Base-by-base conservation (phyloP, 371 early-diverging fungal genomes). In the Mortierella sp. region DNA sequence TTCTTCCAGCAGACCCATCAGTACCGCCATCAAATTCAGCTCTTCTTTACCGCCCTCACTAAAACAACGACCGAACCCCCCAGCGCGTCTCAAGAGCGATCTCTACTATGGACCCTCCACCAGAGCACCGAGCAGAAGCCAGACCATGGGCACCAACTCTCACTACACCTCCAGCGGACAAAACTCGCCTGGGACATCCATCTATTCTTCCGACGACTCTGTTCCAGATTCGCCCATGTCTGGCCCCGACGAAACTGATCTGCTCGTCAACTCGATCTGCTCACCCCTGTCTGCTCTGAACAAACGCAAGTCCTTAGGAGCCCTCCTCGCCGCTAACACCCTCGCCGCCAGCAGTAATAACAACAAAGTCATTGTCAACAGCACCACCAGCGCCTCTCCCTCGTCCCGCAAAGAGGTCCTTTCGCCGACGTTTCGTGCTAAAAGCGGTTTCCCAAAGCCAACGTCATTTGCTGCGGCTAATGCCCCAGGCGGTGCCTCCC, bases 271-370 rank as follows among this genome's bases (percentile, higher is more conserved):
- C 56, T 46, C 65, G 24, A 44, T 74, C 71, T 72, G 78, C 43
- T 86, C 87, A 8, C 87, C 87, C 0, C 73, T 86, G 14, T 86
- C 87, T 24, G 87, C 87, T 12, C 70, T 86, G 72, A 82, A 82
- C 76, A 86, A 86, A 70, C 63, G 87, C 65, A 86, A 86, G 71
- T 86, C 87, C 3, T 71, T 86, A n/a, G 87, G 87, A n/a, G 87
- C 87, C 5, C 87, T 86, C 41, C 72, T 86, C 70, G 87, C 87
- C 43, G 87, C 87, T 74, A 86, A 86, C 75, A 86, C 87, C 11
- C 75, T 86, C 24, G 87, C 87, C 14, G 87, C 80, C 21, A 82
- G 81, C 56, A 80, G 72, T 71, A 86, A 70, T 78, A 82, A 38
- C 71, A 86, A 77, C 65, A 79, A 51, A 54, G 79, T 79, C 54